Percentiles rank a stretch among this genome's conserved stretches.
phyloP scores from a whole-genome alignment of 1,284 basidiomycete genomes.

The Porodaedalea pini region DNA sequence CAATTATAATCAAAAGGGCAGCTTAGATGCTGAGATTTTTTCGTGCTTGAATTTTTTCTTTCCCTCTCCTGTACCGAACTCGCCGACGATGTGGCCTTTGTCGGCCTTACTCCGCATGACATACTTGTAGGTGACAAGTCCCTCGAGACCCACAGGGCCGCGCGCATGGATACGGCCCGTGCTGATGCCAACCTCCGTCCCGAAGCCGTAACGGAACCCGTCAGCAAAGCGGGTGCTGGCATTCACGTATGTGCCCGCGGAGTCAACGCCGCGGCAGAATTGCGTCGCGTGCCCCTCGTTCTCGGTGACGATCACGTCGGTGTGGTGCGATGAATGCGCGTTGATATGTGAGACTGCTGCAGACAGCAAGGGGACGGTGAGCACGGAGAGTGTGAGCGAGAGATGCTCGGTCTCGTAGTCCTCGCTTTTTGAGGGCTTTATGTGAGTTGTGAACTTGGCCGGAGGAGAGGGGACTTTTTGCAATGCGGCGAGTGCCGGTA shows the following conservation, averaged over 20 bases:
- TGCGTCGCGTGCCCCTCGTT: slow-evolving; percentile 57
- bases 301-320: slow-evolving; percentile 92
- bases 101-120: slow-evolving; percentile 72
- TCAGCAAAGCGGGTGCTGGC: slow-evolving; percentile 95
- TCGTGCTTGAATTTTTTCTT: slow-evolving; percentile 78
- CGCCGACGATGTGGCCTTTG: slow-evolving; percentile 75
- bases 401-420: slow-evolving; percentile 90
- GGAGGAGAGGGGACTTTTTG: slow-evolving; percentile 31
- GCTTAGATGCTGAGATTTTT: slow-evolving; percentile 42
- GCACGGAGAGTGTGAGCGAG: slow-evolving; percentile 78
- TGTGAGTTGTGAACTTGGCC: slow-evolving; percentile 42
- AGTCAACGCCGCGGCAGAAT: slow-evolving; percentile 88
- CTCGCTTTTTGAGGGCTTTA: slow-evolving; percentile 49
- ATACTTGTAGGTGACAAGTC: slow-evolving; percentile 94
- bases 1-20: slow-evolving; percentile 43
- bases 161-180: slow-evolving; percentile 96
- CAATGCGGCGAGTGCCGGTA: slow-evolving; percentile 54
- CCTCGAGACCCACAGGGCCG: slow-evolving; percentile 95
- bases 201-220: slow-evolving; percentile 95
- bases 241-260: slow-evolving; percentile 92
- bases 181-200: slow-evolving; percentile 96
- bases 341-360: slow-evolving; percentile 90
- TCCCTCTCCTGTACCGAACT: slow-evolving; percentile 71
- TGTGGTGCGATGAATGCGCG: slow-evolving; percentile 90
- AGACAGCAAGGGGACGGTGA: slow-evolving; percentile 64